Conservation (phyloP, 2,329 filamentous ascomycete genomes). For the Cladophialophora chaetospira region DNA sequence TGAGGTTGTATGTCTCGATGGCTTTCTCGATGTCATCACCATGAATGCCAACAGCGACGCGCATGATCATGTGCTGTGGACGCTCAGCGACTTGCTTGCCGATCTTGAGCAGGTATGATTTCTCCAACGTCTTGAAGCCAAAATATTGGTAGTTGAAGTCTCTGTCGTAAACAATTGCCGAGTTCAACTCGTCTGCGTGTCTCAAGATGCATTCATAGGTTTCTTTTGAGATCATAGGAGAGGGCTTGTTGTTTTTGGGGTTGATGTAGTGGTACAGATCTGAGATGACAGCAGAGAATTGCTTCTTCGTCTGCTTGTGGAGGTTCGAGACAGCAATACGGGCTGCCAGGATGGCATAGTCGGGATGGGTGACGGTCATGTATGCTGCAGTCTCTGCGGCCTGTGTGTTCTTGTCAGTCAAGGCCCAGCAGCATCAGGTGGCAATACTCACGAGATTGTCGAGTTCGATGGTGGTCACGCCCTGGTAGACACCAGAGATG, state of each 20-base stretch:
- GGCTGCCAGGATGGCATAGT: conserved; percentile 97
- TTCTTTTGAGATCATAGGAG: conserved; percentile 91
- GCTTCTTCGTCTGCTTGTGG: conserved; percentile 99
- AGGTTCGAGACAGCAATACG: conserved; percentile 99
- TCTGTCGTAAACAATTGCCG: conserved; percentile 97
- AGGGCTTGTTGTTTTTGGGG: conserved; percentile 78
- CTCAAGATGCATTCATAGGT: conserved; percentile 94
- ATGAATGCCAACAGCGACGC: conserved; percentile 95
- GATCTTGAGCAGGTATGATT: conserved; percentile 94
- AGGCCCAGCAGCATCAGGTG: conserved; percentile 16
- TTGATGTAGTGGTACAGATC: conserved; percentile 97
- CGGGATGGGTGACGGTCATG: conserved; percentile 99
- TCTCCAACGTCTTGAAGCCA: conserved; percentile 98
- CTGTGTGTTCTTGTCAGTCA: conserved; percentile 52
- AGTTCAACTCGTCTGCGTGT: conserved; percentile 96
- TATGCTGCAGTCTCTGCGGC: conserved; percentile 98
- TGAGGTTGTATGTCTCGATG: conserved; percentile 96
- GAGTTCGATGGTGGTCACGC: conserved; percentile 92
- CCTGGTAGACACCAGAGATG: conserved; percentile 98
- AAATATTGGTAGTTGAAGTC: conserved; percentile 99
- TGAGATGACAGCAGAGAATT: conserved; percentile 92
- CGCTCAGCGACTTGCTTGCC: conserved; percentile 95
- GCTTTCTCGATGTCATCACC: conserved; percentile 92
- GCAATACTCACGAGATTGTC: conserved; percentile 80
- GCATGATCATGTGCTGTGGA: conserved; percentile 99